Evolutionary conservation across 2,329 filamentous ascomycete species (phyloP).

Genomic region (Phialophora verrucosa): DNA sequence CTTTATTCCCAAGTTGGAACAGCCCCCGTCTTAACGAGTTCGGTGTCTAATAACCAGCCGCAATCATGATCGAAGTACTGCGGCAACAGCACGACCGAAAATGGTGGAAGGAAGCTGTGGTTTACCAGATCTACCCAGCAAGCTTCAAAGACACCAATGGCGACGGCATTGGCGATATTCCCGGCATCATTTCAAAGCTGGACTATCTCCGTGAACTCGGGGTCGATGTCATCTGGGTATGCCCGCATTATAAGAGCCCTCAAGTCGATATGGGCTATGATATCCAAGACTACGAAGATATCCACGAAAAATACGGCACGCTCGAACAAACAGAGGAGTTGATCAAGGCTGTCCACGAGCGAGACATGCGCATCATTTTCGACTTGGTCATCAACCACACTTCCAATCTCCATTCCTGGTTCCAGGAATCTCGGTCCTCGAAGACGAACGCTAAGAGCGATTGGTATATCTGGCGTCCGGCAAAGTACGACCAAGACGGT

Average conservation of each 20-base stretch:
- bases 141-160: constrained; percentile 64
- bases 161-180: constrained; percentile 66
- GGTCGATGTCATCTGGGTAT: constrained; percentile 70
- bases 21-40: background rate
- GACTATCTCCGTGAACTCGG: constrained; percentile 67
- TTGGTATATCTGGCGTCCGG: constrained; percentile 65
- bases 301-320: constrained; percentile 67
- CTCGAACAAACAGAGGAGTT: constrained; percentile 65
- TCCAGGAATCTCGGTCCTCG: constrained; percentile 65
- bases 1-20: background rate
- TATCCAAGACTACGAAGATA: constrained; percentile 67
- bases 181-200: constrained; percentile 67
- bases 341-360: constrained; percentile 61
- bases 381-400: constrained; percentile 78
- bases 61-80: background rate
- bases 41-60: background rate
- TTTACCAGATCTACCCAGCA: constrained; percentile 67
- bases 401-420: constrained; percentile 71
- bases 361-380: constrained; percentile 70
- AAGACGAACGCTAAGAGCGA: constrained; percentile 65
- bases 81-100: constrained; percentile 13
- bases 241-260: constrained; percentile 68
- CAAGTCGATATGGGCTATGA: constrained; percentile 75
- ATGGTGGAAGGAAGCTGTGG: constrained; percentile 67
- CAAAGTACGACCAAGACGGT: constrained; percentile 58